Evolutionary conservation across 805 yeast genomes (phyloP).

Genomic region (Kluyveromyces nonfermentans): DNA sequence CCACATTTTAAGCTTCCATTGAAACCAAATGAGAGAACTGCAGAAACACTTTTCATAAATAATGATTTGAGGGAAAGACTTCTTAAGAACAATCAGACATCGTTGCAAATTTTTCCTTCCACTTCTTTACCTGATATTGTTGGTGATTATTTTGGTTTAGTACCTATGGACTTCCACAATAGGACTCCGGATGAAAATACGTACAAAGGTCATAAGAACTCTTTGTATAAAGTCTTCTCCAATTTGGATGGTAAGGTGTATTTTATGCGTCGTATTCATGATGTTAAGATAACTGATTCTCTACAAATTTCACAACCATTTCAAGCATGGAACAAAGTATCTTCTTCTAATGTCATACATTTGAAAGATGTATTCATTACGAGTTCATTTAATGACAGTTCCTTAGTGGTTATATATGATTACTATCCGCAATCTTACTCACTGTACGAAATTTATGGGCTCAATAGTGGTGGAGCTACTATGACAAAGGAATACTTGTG

Average conservation of each 20-base stretch:
- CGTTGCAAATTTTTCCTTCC: conserved; percentile 49
- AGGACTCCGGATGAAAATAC: conserved; percentile 28
- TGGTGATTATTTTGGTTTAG: conserved; percentile 75
- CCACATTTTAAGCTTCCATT: conserved; percentile 55
- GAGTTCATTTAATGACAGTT: conserved; percentile 71
- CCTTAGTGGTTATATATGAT: conserved; percentile 73
- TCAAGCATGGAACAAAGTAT: conserved; percentile 55
- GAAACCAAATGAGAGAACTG: conserved; percentile 61
- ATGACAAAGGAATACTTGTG: conserved; percentile 61
- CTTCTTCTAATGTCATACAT: conserved; percentile 46
- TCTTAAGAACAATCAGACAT: conserved; percentile 68
- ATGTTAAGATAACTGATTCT: conserved; percentile 45
- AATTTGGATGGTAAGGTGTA: conserved; percentile 71
- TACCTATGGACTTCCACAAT: conserved; percentile 55
- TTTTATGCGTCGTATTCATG: conserved; percentile 65
- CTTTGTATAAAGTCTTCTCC: conserved; percentile 72
- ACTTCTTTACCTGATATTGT: conserved; percentile 59
- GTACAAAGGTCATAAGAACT: conserved; percentile 46
- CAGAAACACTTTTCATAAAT: conserved; percentile 62
- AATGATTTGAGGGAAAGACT: conserved; percentile 61
- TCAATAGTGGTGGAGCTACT: conserved; percentile 22
- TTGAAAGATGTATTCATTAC: conserved; percentile 80
- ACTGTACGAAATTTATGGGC: conserved; percentile 57
- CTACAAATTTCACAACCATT: conserved; percentile 45
- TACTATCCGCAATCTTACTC: conserved; percentile 73